Evolutionary conservation across 345 rosid species (phyloP).

Genomic region (Eucalyptus cloeziana): DNA sequence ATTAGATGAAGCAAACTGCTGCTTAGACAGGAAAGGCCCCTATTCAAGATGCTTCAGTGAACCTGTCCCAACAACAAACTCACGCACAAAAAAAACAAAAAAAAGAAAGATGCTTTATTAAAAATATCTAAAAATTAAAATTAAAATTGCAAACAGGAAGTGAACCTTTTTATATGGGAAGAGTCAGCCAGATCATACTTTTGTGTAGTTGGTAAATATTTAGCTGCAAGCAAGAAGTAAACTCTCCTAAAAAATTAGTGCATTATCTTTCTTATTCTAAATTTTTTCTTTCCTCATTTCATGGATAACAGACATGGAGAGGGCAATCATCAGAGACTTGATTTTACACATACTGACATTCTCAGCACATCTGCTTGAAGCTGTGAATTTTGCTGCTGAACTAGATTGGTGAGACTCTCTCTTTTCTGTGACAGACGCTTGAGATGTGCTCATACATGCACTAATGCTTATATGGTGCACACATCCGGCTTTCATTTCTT

Average conservation of each 20-base stretch:
- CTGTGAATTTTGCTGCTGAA: conserved; percentile 79
- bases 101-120: neutral
- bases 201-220: neutral
- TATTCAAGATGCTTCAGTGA: neutral
- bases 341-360: conserved; percentile 58
- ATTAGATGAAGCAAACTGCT: neutral
- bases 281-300: neutral
- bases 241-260: neutral
- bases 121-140: neutral
- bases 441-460: neutral
- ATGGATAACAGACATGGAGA: conserved; percentile 69
- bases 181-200: neutral
- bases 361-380: conserved; percentile 65
- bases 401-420: conserved; percentile 74
- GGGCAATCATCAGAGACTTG: conserved; percentile 83
- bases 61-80: neutral
- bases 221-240: neutral
- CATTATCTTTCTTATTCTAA: neutral
- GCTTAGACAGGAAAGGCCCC: neutral
- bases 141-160: neutral
- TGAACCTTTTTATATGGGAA: neutral
- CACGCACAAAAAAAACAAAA: rapidly evolving
- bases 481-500: neutral
- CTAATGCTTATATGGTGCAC: neutral
- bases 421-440: neutral